Evolutionary conservation across 23 red algal species (phyloP), one percentile per base, ranked within the genome.

Genomic region (Agarophyton chilense): DNA sequence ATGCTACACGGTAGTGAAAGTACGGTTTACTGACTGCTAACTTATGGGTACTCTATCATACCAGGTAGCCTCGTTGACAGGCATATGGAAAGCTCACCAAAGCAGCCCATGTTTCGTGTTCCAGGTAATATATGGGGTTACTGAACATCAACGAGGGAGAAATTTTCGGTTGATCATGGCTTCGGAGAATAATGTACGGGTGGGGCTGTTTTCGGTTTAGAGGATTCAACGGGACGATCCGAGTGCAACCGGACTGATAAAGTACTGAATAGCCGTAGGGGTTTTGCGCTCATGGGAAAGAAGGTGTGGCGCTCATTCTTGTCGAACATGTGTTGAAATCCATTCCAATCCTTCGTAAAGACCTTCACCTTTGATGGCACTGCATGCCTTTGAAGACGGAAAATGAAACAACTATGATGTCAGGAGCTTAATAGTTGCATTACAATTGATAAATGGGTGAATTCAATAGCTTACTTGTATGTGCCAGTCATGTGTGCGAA

Each of bases 261-360:
- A 65, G 32, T n/a, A n/a, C n/a, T n/a, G n/a, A n/a, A n/a, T n/a
- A n/a, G n/a, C n/a, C n/a, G n/a, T n/a, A n/a, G n/a, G n/a, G n/a
- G n/a, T n/a, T n/a, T n/a, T n/a, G n/a, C n/a, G n/a, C n/a, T n/a
- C n/a, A n/a, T n/a, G n/a, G n/a, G n/a, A n/a, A 77, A 1, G 14
- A 50, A 77, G 40, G 41, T 39, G 35, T 32, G 9, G 72, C 29
- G 29, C 10, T 89, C 85, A 89, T 1, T 89, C 85, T 89, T 89
- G 70, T 63, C 85, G 85, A 24, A 89, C 85, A 65, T 96, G 83
- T 32, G 71, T 90, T 24, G 94, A 86, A 36, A 96, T 84, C 94
- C 94, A 96, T 39, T 96, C 94, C 80, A 96, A 43, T 34, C 94
- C 94, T 57, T 96, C 94, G 65, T 88, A 96, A 10, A 96, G 71